phyloP scores from a whole-genome alignment of 768 basidiomycete genomes.

The Daedaleopsis sinensis region DNA sequence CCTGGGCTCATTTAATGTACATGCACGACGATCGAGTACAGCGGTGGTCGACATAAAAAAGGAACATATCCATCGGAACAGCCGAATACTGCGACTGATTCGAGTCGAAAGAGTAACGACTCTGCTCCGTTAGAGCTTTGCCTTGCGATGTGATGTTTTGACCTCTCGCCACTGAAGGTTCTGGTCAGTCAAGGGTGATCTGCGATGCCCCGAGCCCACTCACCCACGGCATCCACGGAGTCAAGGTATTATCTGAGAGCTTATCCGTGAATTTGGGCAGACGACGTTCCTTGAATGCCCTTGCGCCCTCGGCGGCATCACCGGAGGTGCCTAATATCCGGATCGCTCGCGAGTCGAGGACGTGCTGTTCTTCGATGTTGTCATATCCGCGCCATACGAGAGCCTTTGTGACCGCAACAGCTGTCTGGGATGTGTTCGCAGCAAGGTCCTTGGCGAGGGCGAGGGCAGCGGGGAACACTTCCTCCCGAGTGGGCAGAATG shows the following conservation, averaged over 20 bases:
- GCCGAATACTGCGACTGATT: too few species aligned
- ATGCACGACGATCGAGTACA: too few species aligned
- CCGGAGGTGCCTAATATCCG: slow-evolving; percentile 38
- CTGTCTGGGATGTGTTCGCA: slow-evolving; percentile 51
- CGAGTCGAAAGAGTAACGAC: too few species aligned
- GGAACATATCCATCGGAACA: too few species aligned
- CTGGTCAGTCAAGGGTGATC: not conserved
- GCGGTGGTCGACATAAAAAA: too few species aligned
- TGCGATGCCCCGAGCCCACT: slow-evolving; percentile 18
- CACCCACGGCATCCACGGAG: slow-evolving; percentile 59
- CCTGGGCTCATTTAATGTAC: too few species aligned
- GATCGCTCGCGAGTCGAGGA: slow-evolving; percentile 54
- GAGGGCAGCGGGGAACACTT: slow-evolving; percentile 54
- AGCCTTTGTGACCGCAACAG: slow-evolving; percentile 54
- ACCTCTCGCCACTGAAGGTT: slow-evolving; percentile 40
- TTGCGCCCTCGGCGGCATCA: slow-evolving; percentile 52
- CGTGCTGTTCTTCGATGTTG: slow-evolving; percentile 55
- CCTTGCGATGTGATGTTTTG: slow-evolving; percentile 37
- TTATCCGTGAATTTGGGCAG: slow-evolving; percentile 47
- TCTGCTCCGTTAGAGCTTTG: slow-evolving; percentile 36
- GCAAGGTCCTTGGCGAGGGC: slow-evolving; percentile 56
- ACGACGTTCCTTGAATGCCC: slow-evolving; percentile 52
- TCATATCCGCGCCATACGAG: slow-evolving; percentile 53
- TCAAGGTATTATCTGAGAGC: slow-evolving; percentile 31
- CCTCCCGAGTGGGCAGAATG: slow-evolving; percentile 50